Conservation (phyloP, 2,329 filamentous ascomycete species). For the Ascochyta pisi region DNA sequence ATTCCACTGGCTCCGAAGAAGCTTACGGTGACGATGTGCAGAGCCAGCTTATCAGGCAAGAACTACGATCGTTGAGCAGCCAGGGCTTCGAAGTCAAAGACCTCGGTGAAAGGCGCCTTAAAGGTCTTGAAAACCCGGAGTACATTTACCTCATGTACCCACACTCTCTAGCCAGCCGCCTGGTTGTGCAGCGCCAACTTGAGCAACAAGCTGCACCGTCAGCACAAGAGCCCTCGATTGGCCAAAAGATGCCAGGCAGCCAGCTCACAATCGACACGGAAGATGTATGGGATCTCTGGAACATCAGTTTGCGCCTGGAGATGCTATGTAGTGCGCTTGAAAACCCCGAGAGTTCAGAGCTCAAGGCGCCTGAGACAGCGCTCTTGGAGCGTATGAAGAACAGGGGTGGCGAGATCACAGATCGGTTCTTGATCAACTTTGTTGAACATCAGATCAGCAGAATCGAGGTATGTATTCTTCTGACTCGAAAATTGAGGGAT, state of each 20-base stretch:
- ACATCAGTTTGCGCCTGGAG: conserved; percentile 84
- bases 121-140: conserved; percentile 96
- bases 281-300: conserved; percentile 88
- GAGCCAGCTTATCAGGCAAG: conserved; percentile 80
- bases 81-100: conserved; percentile 98
- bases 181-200: conserved; percentile 69
- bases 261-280: conserved; percentile 82
- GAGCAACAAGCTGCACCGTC: conserved; percentile 50
- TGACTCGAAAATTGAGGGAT: background rate
- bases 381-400: conserved; percentile 77
- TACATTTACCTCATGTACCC: conserved; percentile 95
- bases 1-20: conserved; percentile 74
- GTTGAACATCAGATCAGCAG: conserved; percentile 94
- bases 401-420: conserved; percentile 83
- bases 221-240: conserved; percentile 57
- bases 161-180: conserved; percentile 81
- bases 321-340: conserved; percentile 93
- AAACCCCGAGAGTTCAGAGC: conserved; percentile 64
- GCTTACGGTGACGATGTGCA: conserved; percentile 76
- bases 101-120: conserved; percentile 91
- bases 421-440: conserved; percentile 85
- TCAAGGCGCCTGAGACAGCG: conserved; percentile 83
- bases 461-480: conserved; percentile 76
- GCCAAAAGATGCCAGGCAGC: conserved; percentile 67
- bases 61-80: conserved; percentile 83